A percentile compares a stretch with the other conserved stretches of the same genome.
Conservation (phyloP, 1,284 basidiomycete genomes). For the Puccinia polysora region DNA sequence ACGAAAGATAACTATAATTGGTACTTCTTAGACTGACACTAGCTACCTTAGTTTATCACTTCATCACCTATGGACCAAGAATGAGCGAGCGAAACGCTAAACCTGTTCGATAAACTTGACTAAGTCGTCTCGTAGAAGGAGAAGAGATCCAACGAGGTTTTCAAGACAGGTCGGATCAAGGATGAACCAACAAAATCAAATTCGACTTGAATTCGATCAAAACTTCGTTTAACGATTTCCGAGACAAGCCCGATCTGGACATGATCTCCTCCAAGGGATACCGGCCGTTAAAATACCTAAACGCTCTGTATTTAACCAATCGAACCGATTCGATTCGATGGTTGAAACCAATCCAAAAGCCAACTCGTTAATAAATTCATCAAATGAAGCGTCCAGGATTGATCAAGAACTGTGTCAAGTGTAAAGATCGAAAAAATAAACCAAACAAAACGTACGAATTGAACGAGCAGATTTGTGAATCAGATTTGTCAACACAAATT, state of each 20-base stretch:
- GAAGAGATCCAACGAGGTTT: too few relatives aligned
- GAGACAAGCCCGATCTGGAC: slow-evolving; percentile 23
- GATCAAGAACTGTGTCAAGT: neutral
- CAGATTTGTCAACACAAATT: slow-evolving; percentile 26
- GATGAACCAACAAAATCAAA: slow-evolving; percentile 34
- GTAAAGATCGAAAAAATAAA: neutral
- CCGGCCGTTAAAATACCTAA: slow-evolving; percentile 41
- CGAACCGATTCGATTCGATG: neutral
- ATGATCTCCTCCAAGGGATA: slow-evolving; percentile 42
- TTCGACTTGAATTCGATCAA: slow-evolving; percentile 32
- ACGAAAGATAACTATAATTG: too few relatives aligned
- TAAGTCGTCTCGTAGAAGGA: too few relatives aligned
- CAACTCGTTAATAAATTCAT: neutral
- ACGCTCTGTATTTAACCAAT: slow-evolving; percentile 11
- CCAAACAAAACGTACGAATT: slow-evolving; percentile 22
- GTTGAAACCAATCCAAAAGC: too few relatives aligned
- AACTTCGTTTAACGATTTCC: slow-evolving; percentile 34
- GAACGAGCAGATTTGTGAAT: slow-evolving; percentile 33
- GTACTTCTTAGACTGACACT: too few relatives aligned
- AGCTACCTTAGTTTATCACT: too few relatives aligned
- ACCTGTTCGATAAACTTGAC: neutral
- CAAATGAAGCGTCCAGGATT: too few relatives aligned
- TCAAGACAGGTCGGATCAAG: too few relatives aligned
- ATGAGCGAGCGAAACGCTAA: too few relatives aligned
- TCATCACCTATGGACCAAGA: too few relatives aligned